Conservation (phyloP, 2,329 filamentous ascomycete genomes). For the Tolypocladium guangdongense region DNA sequence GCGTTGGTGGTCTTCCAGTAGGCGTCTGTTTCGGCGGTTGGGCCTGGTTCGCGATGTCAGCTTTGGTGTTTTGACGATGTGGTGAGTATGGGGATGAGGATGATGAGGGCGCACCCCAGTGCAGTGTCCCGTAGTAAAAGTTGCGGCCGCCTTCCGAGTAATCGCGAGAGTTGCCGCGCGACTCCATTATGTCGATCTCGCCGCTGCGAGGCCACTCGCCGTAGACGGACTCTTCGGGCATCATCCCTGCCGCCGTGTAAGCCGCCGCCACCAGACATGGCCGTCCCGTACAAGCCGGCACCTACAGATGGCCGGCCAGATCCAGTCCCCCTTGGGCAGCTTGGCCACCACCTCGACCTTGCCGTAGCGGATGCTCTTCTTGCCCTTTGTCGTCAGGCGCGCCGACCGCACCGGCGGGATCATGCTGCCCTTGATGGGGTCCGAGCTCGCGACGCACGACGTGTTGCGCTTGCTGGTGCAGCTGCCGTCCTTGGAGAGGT, state of each 20-base stretch:
- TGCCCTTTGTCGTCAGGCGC: slow-evolving; percentile 27
- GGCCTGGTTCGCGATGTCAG: slow-evolving; percentile 5
- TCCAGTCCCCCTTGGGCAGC: slow-evolving; percentile 41
- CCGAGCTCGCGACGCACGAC: slow-evolving; percentile 28
- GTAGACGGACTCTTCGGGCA: slow-evolving; percentile 35
- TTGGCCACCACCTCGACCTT: slow-evolving; percentile 42
- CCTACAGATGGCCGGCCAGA: slow-evolving; percentile 37
- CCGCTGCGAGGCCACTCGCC: slow-evolving; percentile 39
- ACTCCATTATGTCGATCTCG: slow-evolving; percentile 43
- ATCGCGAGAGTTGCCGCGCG: slow-evolving; percentile 26
- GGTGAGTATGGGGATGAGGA: too few relatives aligned
- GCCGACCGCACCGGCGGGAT: slow-evolving; percentile 39
- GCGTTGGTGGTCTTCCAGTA: slow-evolving; percentile 23
- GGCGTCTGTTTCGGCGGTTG: slow-evolving; percentile 14
- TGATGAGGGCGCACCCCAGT: slow-evolving; percentile 29
- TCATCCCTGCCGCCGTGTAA: slow-evolving; percentile 26
- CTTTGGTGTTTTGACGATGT: not conserved
- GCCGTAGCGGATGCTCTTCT: slow-evolving; percentile 10
- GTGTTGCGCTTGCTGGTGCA: slow-evolving; percentile 27
- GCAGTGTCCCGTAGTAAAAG: slow-evolving; percentile 30
- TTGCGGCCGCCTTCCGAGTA: slow-evolving; percentile 32
- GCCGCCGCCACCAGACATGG: not conserved
- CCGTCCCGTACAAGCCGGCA: not conserved
- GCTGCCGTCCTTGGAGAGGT: slow-evolving; percentile 28
- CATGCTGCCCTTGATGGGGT: slow-evolving; percentile 31